phyloP scores from a whole-genome alignment of 768 basidiomycete genomes.

The Cantharellus anzutake region DNA sequence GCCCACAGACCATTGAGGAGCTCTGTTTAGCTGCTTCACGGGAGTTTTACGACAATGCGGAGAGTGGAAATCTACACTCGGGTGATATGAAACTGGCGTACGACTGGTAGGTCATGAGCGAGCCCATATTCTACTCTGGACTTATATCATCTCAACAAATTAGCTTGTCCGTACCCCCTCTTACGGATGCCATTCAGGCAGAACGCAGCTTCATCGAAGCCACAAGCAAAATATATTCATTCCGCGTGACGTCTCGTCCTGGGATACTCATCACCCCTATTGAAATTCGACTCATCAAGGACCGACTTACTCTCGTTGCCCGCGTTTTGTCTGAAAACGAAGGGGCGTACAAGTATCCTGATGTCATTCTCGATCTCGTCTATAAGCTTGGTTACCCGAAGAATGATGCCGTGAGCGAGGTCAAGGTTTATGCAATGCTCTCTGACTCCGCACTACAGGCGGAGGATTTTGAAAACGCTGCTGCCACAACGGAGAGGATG shows the following conservation, averaged over 20 bases:
- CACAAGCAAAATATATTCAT: conserved; percentile 86
- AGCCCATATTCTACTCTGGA: conserved; percentile 2
- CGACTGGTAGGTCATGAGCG: conserved; percentile 48
- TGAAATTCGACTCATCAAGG: conserved; percentile 81
- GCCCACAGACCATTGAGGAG: conserved; percentile 38
- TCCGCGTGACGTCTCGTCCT: conserved; percentile 57
- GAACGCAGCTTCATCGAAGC: conserved; percentile 96
- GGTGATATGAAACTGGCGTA: conserved; percentile 97
- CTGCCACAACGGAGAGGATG: conserved; percentile 45
- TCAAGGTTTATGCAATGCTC: conserved; percentile 77
- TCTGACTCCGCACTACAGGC: conserved; percentile 68
- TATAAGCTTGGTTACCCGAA: conserved; percentile 67
- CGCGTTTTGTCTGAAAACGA: conserved; percentile 66
- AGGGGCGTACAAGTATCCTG: conserved; percentile 80
- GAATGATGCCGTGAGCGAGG: conserved; percentile 48
- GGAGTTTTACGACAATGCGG: conserved; percentile 92
- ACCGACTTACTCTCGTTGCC: conserved; percentile 73
- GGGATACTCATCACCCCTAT: conserved; percentile 72
- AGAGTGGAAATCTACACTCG: conserved; percentile 73
- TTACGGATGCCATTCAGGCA: conserved; percentile 37
- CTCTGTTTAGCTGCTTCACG: conserved; percentile 63
- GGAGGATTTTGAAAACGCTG: conserved; percentile 61
- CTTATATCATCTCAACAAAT: neutral
- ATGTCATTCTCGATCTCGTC: conserved; percentile 79
- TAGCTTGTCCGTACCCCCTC: conserved; percentile 59